A percentile compares a stretch with the other conserved stretches of the same genome.
Conservation (phyloP, 352 stramenopile species). For the Aphanomyces astaci region DNA sequence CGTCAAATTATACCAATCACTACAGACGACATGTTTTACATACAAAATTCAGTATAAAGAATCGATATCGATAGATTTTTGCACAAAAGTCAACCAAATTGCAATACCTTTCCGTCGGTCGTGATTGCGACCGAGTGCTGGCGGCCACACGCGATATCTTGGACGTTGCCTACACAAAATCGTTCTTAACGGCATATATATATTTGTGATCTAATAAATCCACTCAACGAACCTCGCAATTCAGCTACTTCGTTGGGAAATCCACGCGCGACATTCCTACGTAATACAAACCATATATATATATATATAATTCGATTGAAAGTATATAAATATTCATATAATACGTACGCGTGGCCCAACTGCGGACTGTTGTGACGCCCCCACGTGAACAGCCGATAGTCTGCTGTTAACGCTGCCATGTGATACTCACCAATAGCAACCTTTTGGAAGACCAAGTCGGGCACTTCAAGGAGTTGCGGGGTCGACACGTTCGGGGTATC, state of each 20-base stretch:
- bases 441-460: not conserved
- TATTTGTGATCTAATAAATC: too few relatives aligned
- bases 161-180: conserved; percentile 2
- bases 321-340: not conserved
- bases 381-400: conserved; percentile 15
- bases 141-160: conserved; percentile 15
- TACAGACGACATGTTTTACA: too few relatives aligned
- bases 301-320: not conserved
- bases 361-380: conserved; percentile 11
- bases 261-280: conserved; percentile 14
- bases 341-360: conserved; percentile 15
- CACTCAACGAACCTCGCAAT: not conserved
- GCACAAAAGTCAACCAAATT: too few relatives aligned
- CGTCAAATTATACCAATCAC: too few relatives aligned
- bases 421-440: conserved; percentile 21
- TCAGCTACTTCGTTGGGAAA: conserved; percentile 18
- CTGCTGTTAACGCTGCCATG: conserved; percentile 16
- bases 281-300: not conserved
- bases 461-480: conserved; percentile 6
- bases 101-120: conserved; percentile 16
- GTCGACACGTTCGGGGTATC: conserved; percentile 20
- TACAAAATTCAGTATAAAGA: too few relatives aligned
- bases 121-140: conserved; percentile 18
- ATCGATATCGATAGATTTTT: too few relatives aligned
- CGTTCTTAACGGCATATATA: not conserved